Percentiles rank a stretch among this genome's conserved stretches.
These are phyloP conservation scores for Penicillium sp. DNA, from an alignment of 2,329 filamentous ascomycete genomes.

Conservation along the genomic window DNA sequence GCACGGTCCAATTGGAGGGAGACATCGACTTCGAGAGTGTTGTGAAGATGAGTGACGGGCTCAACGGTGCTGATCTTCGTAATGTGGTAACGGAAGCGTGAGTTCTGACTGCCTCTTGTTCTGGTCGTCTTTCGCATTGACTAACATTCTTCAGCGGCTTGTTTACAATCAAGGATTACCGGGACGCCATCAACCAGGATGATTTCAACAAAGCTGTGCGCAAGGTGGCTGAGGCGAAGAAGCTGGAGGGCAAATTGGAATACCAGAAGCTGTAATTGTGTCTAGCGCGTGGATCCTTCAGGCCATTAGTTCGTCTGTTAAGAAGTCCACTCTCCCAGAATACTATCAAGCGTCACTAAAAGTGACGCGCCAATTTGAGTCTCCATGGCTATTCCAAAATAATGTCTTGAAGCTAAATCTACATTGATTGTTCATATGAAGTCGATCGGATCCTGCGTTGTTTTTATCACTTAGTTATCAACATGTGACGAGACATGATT, in stretches of 20 bases:
- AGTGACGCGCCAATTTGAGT: no score
- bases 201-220: conserved; percentile 99
- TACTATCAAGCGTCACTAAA: no score
- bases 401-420: no score
- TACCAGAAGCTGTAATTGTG: conserved; percentile 66
- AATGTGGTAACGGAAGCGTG: conserved; percentile 99
- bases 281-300: conserved; percentile 11
- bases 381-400: no score
- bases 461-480: background rate
- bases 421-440: no score
- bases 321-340: conserved; percentile 9
- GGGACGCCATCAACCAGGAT: conserved; percentile 93
- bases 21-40: conserved; percentile 99
- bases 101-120: conserved; percentile 41
- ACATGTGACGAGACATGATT: conserved; percentile 1
- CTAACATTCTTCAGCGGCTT: conserved; percentile 58
- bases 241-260: conserved; percentile 94
- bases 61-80: conserved; percentile 94
- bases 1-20: conserved; percentile 78
- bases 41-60: conserved; percentile 98
- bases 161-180: conserved; percentile 97
- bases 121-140: conserved; percentile 1
- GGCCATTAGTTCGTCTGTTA: conserved; percentile 11
- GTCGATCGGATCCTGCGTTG: no score
- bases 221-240: conserved; percentile 96